Evolutionary conservation across 768 basidiomycete genomes (phyloP).

Genomic region (Agrocybe pediades): DNA sequence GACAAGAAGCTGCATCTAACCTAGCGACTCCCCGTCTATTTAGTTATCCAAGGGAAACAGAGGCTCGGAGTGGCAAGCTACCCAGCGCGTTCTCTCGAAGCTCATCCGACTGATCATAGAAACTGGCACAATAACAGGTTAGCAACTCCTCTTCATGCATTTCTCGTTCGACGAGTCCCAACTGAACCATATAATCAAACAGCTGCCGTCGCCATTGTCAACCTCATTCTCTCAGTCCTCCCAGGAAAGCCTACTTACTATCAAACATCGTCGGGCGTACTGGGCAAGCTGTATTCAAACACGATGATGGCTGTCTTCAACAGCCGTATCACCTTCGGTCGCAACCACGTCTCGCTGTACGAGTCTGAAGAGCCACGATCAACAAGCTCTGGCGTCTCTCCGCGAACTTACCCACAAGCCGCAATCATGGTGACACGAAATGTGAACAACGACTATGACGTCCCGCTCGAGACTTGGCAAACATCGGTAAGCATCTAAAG

Average conservation of each 20-base stretch:
- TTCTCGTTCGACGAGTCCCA: not conserved
- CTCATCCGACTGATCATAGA: conserved; percentile 17
- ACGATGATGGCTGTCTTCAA: conserved; percentile 21
- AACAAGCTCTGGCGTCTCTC: too few species aligned
- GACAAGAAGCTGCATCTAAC: not conserved
- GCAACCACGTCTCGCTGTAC: too few species aligned
- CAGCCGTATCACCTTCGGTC: too few species aligned
- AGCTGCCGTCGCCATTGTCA: conserved; percentile 12
- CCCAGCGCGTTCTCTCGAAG: conserved; percentile 10
- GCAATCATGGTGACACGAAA: too few species aligned
- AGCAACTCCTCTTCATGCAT: not conserved
- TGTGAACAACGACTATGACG: too few species aligned
- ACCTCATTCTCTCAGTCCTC: conserved; percentile 7
- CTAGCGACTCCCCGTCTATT: conserved; percentile 4
- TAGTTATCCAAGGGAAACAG: conserved; percentile 4
- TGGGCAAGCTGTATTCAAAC: conserved; percentile 17
- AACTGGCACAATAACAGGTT: conserved; percentile 18
- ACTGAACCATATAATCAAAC: conserved; percentile 1
- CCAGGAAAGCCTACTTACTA: conserved; percentile 4
- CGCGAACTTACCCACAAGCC: too few species aligned
- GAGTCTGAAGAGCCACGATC: too few species aligned
- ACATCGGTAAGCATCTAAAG: too few species aligned
- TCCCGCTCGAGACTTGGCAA: too few species aligned
- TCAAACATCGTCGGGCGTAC: conserved; percentile 4
- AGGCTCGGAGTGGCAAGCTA: conserved; percentile 4